Percentiles rank a stretch among this genome's conserved stretches.
These are phyloP conservation scores for Wilcoxina mikolae DNA, from an alignment of 495 filamentous ascomycete species.

Conservation along the genomic window DNA sequence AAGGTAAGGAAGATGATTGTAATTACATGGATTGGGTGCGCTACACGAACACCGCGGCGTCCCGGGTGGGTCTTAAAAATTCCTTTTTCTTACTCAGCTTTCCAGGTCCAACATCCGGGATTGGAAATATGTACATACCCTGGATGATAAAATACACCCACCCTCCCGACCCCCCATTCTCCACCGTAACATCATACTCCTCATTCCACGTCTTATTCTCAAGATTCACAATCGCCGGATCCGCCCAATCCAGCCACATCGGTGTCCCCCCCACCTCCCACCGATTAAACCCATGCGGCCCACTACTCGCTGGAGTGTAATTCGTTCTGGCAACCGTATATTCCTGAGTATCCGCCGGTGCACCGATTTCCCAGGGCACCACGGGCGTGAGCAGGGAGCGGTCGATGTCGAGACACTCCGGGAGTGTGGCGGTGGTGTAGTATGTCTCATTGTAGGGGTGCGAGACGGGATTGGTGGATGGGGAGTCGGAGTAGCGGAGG, in stretches of 20 bases:
- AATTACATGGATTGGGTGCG: constrained; percentile 17
- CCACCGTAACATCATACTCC: background rate
- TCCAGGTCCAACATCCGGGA: background rate
- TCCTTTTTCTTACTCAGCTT: background rate
- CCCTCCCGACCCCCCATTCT: background rate
- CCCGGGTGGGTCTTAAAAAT: background rate
- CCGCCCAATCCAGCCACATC: constrained; percentile 18
- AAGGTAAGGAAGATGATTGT: too few species aligned
- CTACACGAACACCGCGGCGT: background rate
- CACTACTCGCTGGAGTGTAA: background rate
- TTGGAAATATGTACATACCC: background rate
- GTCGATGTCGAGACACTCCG: background rate
- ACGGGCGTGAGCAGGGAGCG: too few species aligned
- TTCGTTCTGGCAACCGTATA: background rate
- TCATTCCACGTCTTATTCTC: constrained; percentile 5
- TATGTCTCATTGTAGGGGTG: background rate
- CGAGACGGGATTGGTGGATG: background rate
- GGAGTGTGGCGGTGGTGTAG: background rate
- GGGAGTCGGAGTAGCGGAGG: too few species aligned
- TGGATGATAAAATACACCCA: constrained; percentile 2
- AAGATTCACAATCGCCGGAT: constrained; percentile 26
- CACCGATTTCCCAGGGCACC: background rate
- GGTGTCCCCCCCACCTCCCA: background rate
- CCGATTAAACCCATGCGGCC: background rate
- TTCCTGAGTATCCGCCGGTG: background rate